Evolutionary conservation across 2,329 filamentous ascomycete species (phyloP).

Genomic region (Ophiosphaerella korrae): DNA sequence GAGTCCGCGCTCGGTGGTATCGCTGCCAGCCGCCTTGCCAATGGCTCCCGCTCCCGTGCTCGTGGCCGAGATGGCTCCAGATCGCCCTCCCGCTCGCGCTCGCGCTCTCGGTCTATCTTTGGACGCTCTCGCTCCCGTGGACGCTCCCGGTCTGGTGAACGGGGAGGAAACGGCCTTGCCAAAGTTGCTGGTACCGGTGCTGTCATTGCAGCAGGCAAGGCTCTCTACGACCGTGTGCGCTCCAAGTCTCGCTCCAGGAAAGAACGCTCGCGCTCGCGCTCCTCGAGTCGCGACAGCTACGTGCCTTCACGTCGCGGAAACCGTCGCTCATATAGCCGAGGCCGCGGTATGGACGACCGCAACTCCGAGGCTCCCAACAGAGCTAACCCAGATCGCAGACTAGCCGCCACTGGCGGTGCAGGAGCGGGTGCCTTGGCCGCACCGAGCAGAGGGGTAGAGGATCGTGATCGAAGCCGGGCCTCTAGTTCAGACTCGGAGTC

Average conservation of each 20-base stretch:
- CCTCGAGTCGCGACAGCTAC: constrained; percentile 57
- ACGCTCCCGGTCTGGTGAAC: constrained; percentile 53
- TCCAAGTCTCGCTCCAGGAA: constrained; percentile 58
- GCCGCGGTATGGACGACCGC: constrained; percentile 52
- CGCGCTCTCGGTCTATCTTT: constrained; percentile 64
- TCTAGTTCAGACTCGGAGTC: constrained; percentile 52
- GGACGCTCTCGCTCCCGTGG: constrained; percentile 52
- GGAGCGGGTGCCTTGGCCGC: constrained; percentile 44
- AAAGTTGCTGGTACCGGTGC: constrained; percentile 56
- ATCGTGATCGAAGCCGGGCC: constrained; percentile 27
- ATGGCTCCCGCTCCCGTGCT: constrained; percentile 68
- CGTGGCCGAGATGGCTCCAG: constrained; percentile 49
- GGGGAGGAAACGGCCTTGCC: constrained; percentile 54
- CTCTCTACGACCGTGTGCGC: constrained; percentile 60
- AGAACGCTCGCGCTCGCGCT: constrained; percentile 48
- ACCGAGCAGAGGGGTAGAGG: constrained; percentile 17
- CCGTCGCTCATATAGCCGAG: constrained; percentile 45
- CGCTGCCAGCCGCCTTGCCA: constrained; percentile 81
- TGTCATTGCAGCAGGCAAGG: constrained; percentile 57
- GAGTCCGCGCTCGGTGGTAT: constrained; percentile 90
- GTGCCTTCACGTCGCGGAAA: constrained; percentile 55
- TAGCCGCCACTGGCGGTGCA: constrained; percentile 43
- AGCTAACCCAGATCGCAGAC: constrained; percentile 47
- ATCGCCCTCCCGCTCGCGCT: constrained; percentile 52
- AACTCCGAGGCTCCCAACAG: constrained; percentile 43